Conservation (phyloP, 441 rosid genomes). For the Breynia disticha region DNA sequence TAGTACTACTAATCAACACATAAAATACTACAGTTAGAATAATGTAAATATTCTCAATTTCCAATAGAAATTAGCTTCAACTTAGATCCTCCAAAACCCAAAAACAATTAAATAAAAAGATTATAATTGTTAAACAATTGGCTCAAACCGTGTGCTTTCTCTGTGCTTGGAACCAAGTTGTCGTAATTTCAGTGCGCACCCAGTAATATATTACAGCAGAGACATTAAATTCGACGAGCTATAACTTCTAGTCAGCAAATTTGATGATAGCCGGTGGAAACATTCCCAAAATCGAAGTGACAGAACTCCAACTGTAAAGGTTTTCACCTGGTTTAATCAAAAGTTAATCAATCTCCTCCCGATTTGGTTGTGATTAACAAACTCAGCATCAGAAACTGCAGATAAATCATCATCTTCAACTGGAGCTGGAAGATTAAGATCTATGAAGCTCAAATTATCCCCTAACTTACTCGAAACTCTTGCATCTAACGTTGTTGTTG, state of each 20-base stretch:
- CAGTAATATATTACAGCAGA: background rate
- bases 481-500: constrained; percentile 1
- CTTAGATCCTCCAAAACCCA: no score
- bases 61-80: no score
- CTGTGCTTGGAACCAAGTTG: no score
- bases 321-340: no score
- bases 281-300: background rate
- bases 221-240: background rate
- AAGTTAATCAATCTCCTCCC: no score
- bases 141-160: no score
- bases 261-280: background rate
- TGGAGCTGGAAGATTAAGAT: constrained; percentile 93
- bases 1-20: no score
- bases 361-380: constrained; percentile 28
- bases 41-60: no score
- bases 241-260: background rate
- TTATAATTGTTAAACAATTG: no score
- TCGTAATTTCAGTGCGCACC: background rate
- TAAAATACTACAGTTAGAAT: no score
- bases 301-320: constrained; percentile 21
- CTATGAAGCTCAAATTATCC: constrained; percentile 42
- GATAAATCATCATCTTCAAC: constrained; percentile 64
- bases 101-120: no score
- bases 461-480: constrained; percentile 24
- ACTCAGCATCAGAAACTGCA: constrained; percentile 71